A percentile compares a stretch with the other conserved stretches of the same genome.
Evolutionary conservation across 176 grass and related monocot species (phyloP).

Genomic region (Coix lacrymajobi): DNA sequence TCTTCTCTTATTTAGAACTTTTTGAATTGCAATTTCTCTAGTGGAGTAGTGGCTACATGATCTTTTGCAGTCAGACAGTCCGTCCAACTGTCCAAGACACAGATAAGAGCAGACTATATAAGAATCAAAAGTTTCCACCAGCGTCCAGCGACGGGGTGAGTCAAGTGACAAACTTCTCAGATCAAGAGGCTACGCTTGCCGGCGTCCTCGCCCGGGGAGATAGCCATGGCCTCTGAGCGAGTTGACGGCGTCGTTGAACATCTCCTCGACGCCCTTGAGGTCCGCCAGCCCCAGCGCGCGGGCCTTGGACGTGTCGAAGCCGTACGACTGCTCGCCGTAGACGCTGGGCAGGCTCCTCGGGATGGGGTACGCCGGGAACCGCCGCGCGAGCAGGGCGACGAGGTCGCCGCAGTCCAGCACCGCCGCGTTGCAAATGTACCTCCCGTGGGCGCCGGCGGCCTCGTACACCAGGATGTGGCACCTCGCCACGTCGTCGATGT

Average conservation of each 20-base stretch:
- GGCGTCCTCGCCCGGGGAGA: conserved; percentile 7
- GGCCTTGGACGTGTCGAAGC: conserved; percentile 61
- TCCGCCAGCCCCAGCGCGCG: conserved; percentile 43
- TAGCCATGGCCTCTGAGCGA: conserved; percentile 55
- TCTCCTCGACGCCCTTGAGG: conserved; percentile 69
- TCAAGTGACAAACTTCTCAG: not conserved
- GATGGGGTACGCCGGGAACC: conserved; percentile 64
- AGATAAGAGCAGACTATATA: too few relatives aligned
- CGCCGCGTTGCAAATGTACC: conserved; percentile 81
- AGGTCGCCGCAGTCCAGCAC: conserved; percentile 52
- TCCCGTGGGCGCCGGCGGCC: conserved; percentile 39
- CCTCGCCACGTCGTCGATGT: conserved; percentile 76
- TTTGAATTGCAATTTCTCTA: too few relatives aligned
- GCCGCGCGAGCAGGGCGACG: conserved; percentile 38
- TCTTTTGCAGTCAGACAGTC: too few relatives aligned
- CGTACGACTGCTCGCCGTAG: conserved; percentile 53
- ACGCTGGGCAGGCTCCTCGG: conserved; percentile 38
- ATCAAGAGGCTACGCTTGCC: not conserved
- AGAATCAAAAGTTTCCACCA: not conserved
- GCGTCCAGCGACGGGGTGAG: not conserved
- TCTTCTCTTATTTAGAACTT: too few relatives aligned
- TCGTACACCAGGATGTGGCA: conserved; percentile 90
- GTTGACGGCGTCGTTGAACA: conserved; percentile 61
- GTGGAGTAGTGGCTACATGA: too few relatives aligned
- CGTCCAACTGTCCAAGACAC: too few relatives aligned